These are phyloP conservation scores for Pseudozyma pruni DNA, from an alignment of 1,284 basidiomycete genomes.

Conservation along the genomic window DNA sequence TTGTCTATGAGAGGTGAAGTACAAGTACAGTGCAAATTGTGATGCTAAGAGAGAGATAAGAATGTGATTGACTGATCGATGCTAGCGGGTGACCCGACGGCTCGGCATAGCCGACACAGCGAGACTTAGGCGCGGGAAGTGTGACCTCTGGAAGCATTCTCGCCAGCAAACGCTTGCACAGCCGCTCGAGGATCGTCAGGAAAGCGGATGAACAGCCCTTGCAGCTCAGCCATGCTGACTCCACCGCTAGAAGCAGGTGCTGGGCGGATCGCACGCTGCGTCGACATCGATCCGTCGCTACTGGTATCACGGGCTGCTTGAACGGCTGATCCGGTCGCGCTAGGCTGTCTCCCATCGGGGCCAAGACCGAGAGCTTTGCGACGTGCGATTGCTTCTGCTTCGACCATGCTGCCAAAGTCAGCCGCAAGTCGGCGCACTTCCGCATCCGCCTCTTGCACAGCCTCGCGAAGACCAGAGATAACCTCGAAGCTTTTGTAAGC, in stretches of 20 bases:
- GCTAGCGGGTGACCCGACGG: conserved; percentile 3
- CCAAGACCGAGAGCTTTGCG: conserved; percentile 42
- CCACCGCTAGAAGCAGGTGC: conserved; percentile 59
- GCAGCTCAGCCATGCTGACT: conserved; percentile 68
- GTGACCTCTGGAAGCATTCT: conserved; percentile 17
- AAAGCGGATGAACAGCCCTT: conserved; percentile 66
- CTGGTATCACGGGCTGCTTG: not conserved
- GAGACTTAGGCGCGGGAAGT: conserved; percentile 1
- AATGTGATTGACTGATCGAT: not conserved
- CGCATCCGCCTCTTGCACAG: conserved; percentile 22
- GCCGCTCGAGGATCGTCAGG: conserved; percentile 59
- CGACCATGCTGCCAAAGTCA: conserved; percentile 38
- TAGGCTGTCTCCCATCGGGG: conserved; percentile 23
- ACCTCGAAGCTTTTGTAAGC: conserved; percentile 32
- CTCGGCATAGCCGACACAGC: too few relatives aligned
- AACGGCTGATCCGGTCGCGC: not conserved
- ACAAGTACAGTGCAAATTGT: conserved; percentile 10
- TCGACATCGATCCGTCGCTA: not conserved
- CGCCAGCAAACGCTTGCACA: conserved; percentile 49
- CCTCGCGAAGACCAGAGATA: conserved; percentile 22
- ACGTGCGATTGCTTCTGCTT: conserved; percentile 30
- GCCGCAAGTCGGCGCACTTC: conserved; percentile 31
- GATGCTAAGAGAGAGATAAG: not conserved
- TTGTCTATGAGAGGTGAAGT: not conserved
- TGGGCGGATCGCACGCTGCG: conserved; percentile 19